Conservation (phyloP, 176 grass and related monocot genomes). For the Pontederia paniculata region DNA sequence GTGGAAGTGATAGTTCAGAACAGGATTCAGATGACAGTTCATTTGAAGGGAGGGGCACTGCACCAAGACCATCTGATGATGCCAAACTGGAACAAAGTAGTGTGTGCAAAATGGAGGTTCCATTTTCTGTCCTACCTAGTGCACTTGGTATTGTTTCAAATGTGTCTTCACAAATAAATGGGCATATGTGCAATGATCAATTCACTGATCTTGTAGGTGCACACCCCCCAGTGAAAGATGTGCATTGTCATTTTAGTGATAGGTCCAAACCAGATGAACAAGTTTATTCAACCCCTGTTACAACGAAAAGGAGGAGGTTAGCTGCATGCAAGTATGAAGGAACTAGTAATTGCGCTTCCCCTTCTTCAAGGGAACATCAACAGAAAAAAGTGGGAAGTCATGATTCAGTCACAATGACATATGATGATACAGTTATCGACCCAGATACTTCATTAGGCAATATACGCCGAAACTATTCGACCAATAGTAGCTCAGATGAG, state of each 20-base stretch:
- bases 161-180: conserved; percentile 22
- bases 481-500: conserved; percentile 16
- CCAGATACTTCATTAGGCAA: conserved; percentile 16
- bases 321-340: conserved; percentile 54
- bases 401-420: conserved; percentile 16
- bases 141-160: conserved; percentile 12
- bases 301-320: conserved; percentile 64
- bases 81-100: conserved; percentile 7
- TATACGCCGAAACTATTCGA: conserved; percentile 9
- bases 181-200: conserved; percentile 23
- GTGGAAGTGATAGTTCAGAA: conserved; percentile 32
- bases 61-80: conserved; percentile 18
- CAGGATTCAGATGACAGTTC: conserved; percentile 34
- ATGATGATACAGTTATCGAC: conserved; percentile 12
- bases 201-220: neutral
- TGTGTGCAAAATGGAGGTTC: neutral
- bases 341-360: conserved; percentile 17
- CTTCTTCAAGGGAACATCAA: conserved; percentile 28
- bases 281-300: conserved; percentile 58
- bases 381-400: conserved; percentile 33
- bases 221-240: neutral
- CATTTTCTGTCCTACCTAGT: neutral
- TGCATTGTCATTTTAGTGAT: neutral
- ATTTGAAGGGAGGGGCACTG: conserved; percentile 22
- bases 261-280: conserved; percentile 44